phyloP scores from a whole-genome alignment of 805 yeast species.

The Candida ulmi region DNA sequence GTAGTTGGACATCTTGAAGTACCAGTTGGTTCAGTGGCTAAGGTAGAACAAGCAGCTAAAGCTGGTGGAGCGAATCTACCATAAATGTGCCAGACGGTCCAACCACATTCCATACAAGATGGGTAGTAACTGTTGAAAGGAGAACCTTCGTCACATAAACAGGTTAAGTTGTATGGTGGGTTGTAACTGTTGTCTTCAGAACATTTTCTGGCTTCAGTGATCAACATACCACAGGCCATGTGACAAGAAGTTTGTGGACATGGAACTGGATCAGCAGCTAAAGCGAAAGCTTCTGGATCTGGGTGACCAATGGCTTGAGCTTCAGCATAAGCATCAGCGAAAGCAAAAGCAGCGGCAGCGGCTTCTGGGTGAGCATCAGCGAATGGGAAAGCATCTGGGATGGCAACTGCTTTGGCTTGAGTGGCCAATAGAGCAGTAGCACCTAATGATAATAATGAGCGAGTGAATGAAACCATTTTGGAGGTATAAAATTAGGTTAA shows the following conservation, averaged over 20 bases:
- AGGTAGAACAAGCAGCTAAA: conserved; percentile 20
- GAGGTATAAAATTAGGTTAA: no score
- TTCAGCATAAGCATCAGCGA: conserved; percentile 9
- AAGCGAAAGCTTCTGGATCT: conserved; percentile 19
- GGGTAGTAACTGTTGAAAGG: conserved; percentile 12
- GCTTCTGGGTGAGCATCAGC: conserved; percentile 3
- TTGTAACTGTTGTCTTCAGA: conserved; percentile 11
- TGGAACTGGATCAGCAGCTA: conserved; percentile 16
- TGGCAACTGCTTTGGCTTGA: neutral
- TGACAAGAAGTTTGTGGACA: conserved; percentile 26
- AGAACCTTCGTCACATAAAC: conserved; percentile 16
- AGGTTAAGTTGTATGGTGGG: conserved; percentile 12
- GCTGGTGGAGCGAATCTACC: conserved; percentile 20
- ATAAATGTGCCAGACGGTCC: conserved; percentile 30
- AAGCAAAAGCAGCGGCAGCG: conserved; percentile 3
- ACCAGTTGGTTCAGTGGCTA: conserved; percentile 26
- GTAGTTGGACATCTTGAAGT: neutral
- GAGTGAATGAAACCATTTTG: neutral
- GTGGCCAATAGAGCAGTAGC: neutral
- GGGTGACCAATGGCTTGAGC: conserved; percentile 11
- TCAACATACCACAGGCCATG: conserved; percentile 26
- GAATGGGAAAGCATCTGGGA: conserved; percentile 2
- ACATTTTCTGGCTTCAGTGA: conserved; percentile 25
- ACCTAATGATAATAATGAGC: neutral
- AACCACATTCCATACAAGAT: conserved; percentile 30